Evolutionary conservation across 2,329 filamentous ascomycete species (phyloP).

Genomic region (Aureobasidium zeae): DNA sequence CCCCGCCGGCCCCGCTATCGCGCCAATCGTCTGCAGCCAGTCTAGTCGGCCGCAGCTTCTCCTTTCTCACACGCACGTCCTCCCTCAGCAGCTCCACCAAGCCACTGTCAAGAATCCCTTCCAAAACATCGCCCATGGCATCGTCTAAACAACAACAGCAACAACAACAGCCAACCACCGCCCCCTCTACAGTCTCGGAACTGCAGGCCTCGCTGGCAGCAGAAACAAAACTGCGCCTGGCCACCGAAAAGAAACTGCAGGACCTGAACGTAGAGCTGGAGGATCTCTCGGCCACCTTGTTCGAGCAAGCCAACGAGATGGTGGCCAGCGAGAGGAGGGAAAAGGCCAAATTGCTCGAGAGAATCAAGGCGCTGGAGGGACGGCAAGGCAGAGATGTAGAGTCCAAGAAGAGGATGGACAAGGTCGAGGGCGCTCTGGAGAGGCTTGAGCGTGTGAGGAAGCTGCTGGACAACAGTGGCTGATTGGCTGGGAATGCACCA

Average conservation of each 20-base stretch:
- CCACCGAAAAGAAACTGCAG: constrained; percentile 56
- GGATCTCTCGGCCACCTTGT: constrained; percentile 62
- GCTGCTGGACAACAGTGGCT: too few species aligned
- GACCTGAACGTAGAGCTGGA: constrained; percentile 65
- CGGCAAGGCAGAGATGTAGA: constrained; percentile 63
- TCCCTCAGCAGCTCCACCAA: background rate
- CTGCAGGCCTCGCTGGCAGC: constrained; percentile 52
- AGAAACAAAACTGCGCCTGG: constrained; percentile 55
- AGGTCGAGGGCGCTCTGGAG: constrained; percentile 59
- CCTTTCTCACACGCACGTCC: constrained; percentile 2
- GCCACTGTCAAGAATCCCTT: constrained; percentile 21
- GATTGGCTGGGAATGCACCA: too few species aligned
- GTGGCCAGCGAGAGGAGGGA: constrained; percentile 65
- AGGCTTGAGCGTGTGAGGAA: constrained; percentile 62
- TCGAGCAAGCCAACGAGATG: constrained; percentile 78
- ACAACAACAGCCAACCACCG: too few species aligned
- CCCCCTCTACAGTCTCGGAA: constrained; percentile 21
- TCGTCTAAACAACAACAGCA: too few species aligned
- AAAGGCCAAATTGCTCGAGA: constrained; percentile 60
- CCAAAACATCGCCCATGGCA: constrained; percentile 18
- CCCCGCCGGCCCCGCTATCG: constrained; percentile 23
- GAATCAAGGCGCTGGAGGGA: constrained; percentile 58
- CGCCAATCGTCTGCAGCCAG: constrained; percentile 4
- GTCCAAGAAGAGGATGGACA: constrained; percentile 58
- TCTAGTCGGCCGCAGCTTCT: background rate